Evolutionary conservation across 345 rosid genomes (phyloP), one percentile per base, ranked within the genome.

Genomic region (Punica granatum): DNA sequence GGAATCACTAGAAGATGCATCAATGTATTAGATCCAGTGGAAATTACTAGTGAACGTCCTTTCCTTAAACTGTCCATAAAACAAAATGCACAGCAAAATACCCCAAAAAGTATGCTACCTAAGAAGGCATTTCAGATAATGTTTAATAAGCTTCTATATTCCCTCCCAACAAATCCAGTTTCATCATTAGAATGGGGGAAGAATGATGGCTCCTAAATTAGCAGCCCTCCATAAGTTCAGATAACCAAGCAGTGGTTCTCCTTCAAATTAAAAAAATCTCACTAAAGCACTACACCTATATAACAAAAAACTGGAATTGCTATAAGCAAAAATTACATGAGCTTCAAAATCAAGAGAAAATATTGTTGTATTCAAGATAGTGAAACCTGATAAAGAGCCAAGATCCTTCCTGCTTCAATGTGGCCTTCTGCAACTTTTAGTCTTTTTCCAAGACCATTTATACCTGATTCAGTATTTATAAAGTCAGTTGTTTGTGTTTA

Each of bases 341-440:
- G 42, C 25, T 35, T 66, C 36, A 30, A 7, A 19, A 44, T 36
- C 25, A 36, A 19, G 64, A 65, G 39, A 67, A 58, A 37, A 56
- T 59, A 32, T 42, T 32, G 65, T 48, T 10, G 63, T 15, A 28
- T 35, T 64, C 35, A 32, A 61, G 53, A 44, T 72, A 74, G 64
- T 61, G 68, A 69, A 65, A 88, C 98, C 97, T 94, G 99, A 74
- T 91, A 94, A 75, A 82, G 79, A 56, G 91, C 83, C 82, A 91
- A 75, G 73, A 89, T 83, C 75, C 93, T 91, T 74, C 97, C 98
- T 14, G 96, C 96, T 80, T 94, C 99, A 70, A 91, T 77, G 77
- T 94, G 97, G 54, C 85, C 89, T 76, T 88, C 93, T 13, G 93
- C 95, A 77, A 79, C 72, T 80, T 83, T 89, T 36, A 85, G 80